Conservation (phyloP, 352 stramenopile species). For the Globisporangium uncinulatum region DNA sequence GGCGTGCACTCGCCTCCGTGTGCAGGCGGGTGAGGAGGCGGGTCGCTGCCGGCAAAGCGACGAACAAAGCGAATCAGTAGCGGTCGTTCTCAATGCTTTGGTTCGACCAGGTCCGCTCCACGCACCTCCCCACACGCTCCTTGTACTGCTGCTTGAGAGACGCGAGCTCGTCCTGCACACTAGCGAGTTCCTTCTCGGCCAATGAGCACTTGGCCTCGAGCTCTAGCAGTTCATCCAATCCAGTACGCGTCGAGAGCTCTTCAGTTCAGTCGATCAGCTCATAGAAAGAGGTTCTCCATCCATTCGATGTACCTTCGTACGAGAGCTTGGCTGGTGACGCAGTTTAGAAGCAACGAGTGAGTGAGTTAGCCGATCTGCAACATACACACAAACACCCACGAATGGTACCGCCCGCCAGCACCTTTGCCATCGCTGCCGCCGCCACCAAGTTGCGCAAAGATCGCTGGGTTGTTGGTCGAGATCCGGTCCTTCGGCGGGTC, state of each 20-base stretch:
- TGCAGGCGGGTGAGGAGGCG: constrained; percentile 17
- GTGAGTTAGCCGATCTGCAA: neutral
- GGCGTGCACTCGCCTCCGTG: constrained; percentile 30
- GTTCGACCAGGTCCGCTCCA: neutral
- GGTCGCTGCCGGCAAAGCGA: constrained; percentile 22
- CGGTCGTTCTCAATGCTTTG: neutral
- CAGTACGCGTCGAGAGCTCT: neutral
- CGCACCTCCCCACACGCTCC: constrained; percentile 40
- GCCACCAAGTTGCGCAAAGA: constrained; percentile 51
- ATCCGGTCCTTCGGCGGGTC: constrained; percentile 82
- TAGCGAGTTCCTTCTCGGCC: constrained; percentile 39
- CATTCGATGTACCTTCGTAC: constrained; percentile 20
- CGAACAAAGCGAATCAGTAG: neutral
- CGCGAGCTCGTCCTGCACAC: constrained; percentile 31
- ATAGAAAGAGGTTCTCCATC: too few relatives aligned
- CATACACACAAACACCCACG: neutral
- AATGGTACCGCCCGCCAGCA: neutral
- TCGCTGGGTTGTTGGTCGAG: constrained; percentile 64
- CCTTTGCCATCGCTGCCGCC: constrained; percentile 32
- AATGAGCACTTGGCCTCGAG: constrained; percentile 46
- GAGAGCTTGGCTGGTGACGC: constrained; percentile 28
- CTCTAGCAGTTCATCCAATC: constrained; percentile 18
- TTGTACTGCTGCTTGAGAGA: constrained; percentile 54
- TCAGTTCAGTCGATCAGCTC: neutral
- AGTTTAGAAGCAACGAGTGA: neutral